A percentile compares a stretch with the other conserved stretches of the same genome.
These are phyloP conservation scores for Cladophialophora chaetospira DNA, from an alignment of 2,329 filamentous ascomycete species.

Conservation along the genomic window DNA sequence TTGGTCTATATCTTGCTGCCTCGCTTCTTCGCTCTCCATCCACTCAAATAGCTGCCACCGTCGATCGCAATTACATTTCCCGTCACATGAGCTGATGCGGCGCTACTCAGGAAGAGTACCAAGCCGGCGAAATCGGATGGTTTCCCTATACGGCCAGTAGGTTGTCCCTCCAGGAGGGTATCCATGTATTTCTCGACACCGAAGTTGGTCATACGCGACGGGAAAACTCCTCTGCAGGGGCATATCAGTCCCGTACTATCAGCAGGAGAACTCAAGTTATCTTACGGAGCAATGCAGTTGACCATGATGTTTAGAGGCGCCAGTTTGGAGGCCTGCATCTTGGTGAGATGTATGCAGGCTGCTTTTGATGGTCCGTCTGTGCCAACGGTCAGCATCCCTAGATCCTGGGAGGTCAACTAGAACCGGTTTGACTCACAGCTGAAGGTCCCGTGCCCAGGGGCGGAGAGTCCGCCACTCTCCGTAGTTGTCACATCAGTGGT, in stretches of 20 bases:
- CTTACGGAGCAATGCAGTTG: constrained; percentile 44
- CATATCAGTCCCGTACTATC: constrained; percentile 1
- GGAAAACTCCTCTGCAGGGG: constrained; percentile 51
- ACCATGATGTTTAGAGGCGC: constrained; percentile 57
- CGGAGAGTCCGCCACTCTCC: constrained; percentile 53
- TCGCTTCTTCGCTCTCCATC: constrained; percentile 42
- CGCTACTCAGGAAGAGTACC: constrained; percentile 47
- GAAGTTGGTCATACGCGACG: constrained; percentile 58
- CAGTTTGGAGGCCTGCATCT: constrained; percentile 54
- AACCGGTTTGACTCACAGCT: constrained; percentile 39
- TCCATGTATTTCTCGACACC: constrained; percentile 54
- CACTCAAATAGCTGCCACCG: constrained; percentile 48
- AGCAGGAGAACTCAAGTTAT: background rate
- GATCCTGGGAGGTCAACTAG: background rate
- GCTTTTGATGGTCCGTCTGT: constrained; percentile 55
- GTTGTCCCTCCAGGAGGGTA: constrained; percentile 49
- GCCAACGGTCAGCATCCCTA: constrained; percentile 1
- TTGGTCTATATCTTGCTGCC: constrained; percentile 29
- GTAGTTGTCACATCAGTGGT: constrained; percentile 51
- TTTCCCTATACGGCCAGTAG: constrained; percentile 50
- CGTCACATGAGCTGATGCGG: constrained; percentile 47
- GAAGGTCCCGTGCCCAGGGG: constrained; percentile 55
- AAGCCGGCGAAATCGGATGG: constrained; percentile 52
- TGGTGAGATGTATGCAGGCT: constrained; percentile 56
- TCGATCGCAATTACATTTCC: constrained; percentile 51